Conservation (phyloP, 495 filamentous ascomycete species). For the Parathielavia appendiculata region DNA sequence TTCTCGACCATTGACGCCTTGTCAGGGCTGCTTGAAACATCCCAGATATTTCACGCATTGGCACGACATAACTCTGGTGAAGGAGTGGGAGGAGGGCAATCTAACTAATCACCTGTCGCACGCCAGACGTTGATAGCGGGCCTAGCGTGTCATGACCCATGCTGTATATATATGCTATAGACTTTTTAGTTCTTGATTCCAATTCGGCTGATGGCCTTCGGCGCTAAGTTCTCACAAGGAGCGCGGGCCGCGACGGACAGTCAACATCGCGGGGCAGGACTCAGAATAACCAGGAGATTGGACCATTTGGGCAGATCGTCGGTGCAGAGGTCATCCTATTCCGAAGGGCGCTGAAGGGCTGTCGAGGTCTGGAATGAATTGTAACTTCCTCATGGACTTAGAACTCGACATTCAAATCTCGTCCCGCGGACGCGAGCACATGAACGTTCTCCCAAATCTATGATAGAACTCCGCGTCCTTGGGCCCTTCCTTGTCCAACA, state of each 20-base stretch:
- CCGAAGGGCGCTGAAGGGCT: not conserved
- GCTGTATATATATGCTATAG: conserved; percentile 27
- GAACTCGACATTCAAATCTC: not conserved
- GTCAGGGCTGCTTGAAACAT: not conserved
- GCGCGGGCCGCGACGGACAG: not conserved
- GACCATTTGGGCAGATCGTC: not conserved
- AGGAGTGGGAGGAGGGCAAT: not conserved
- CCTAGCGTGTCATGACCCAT: conserved; percentile 11
- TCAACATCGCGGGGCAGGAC: not conserved
- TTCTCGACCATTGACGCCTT: no score
- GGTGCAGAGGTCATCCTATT: not conserved
- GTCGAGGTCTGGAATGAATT: not conserved
- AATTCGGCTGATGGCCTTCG: not conserved
- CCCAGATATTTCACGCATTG: not conserved
- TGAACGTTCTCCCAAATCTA: not conserved
- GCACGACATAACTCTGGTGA: not conserved
- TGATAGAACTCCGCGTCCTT: not conserved
- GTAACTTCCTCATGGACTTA: not conserved
- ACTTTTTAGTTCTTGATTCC: conserved; percentile 20
- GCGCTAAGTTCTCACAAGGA: not conserved
- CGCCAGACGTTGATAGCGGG: conserved; percentile 4
- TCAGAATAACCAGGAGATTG: not conserved
- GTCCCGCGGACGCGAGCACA: not conserved
- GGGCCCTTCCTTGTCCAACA: not conserved
- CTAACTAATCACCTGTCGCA: not conserved